Conservation (phyloP, 345 rosid species). For the Camelina hispida region DNA sequence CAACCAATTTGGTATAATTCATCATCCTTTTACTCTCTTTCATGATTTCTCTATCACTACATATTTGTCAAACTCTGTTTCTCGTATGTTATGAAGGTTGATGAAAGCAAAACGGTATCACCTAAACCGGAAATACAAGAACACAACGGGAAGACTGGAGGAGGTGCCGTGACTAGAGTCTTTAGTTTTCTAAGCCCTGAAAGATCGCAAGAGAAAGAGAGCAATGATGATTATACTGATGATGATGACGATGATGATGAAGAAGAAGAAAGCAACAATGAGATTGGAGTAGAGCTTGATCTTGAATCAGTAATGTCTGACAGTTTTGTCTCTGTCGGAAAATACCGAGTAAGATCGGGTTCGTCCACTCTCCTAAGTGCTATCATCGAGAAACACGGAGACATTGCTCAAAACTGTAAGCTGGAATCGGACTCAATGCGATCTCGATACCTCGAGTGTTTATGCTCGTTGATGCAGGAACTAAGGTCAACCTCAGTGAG, state of each 20-base stretch:
- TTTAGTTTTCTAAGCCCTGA: conserved; percentile 31
- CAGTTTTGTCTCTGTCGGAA: conserved; percentile 67
- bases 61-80: conserved; percentile 3
- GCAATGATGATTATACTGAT: conserved; percentile 31
- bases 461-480: conserved; percentile 76
- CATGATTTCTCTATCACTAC: not conserved
- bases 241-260: conserved; percentile 49
- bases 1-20: conserved; percentile 36
- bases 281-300: conserved; percentile 48
- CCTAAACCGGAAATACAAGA: conserved; percentile 35
- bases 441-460: conserved; percentile 70
- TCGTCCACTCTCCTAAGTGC: conserved; percentile 54
- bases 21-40: conserved; percentile 15
- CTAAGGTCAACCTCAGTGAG: conserved; percentile 59
- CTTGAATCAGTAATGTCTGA: conserved; percentile 67
- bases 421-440: conserved; percentile 76
- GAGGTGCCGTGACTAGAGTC: conserved; percentile 3
- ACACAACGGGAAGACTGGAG: conserved; percentile 12
- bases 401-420: conserved; percentile 67
- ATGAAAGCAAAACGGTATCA: conserved; percentile 17
- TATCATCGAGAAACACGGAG: conserved; percentile 73
- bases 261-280: conserved; percentile 35
- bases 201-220: conserved; percentile 23
- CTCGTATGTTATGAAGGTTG: conserved; percentile 17
- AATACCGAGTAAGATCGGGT: conserved; percentile 64